Evolutionary conservation across 2,329 filamentous ascomycete genomes (phyloP), one percentile per base, ranked within the genome.

Genomic region (Kalmusia sp.): DNA sequence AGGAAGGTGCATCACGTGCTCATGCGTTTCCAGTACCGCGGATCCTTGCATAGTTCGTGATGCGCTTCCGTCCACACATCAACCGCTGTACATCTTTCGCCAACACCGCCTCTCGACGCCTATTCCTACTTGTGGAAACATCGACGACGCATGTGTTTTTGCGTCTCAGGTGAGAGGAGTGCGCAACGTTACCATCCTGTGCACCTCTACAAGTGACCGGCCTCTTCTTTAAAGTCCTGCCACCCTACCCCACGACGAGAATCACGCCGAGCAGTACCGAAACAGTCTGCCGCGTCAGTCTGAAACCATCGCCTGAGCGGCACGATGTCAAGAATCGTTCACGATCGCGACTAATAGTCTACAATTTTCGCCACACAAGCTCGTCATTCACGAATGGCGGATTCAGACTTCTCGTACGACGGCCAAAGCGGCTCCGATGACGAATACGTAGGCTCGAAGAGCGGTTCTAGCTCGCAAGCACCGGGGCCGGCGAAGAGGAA

Each of bases 361-460:
- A 33, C 17, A 17, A 15, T n/a, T 15, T 30, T 22, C 41, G n/a
- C 48, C 52, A 33, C 40, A 49, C 40, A 49, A 47, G 28, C 41
- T 34, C 33, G 44, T 25, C n/a, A 28, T 30, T 22, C 49, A 22
- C 68, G 56, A 59, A 91, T 91, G 88, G 86, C 87, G 51, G 87
- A 90, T 75, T 90, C 87, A 15, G 88, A 91, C 68, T 88, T 85
- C 72, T 87, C 90, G 61, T 90, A 85, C 70, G 82, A 88, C 55
- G 83, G 85, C 54, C 83, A 84, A 64, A 79, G 81, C 70, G 62
- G 53, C 5, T 88, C 86, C 21, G 87, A 88, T 63, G 87, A 89
- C 65, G 87, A 88, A 58, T 79, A 86, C 55, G 77, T 79, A 57
- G 59, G 77, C 74, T 49, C 78, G 45, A 75, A 74, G 46, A 65